Base-by-base conservation (phyloP, 305 asterid species). In the Ajuga reptans region DNA sequence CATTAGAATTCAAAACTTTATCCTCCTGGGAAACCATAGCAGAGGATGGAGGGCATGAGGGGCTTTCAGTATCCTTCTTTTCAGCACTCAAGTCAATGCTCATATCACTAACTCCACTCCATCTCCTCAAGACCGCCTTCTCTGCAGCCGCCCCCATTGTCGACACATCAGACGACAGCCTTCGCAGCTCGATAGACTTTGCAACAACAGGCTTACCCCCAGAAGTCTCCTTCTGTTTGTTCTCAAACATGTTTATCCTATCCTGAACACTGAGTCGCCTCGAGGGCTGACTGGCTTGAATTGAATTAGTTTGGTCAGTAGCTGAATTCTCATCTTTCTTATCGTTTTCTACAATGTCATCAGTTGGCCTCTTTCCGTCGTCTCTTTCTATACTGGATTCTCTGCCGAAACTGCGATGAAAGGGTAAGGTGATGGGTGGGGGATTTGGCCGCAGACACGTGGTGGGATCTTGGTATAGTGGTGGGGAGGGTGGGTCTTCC, bases 101-200 rank as follows among this genome's bases (percentile, higher is more conserved):
- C 98, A 89, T 86, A 81, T 91, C 95, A 80, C 96, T 84, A 66
- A 84, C 87, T 50, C 92, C 95, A 87, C 96, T 91, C 98, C 95
- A 89, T 78, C 96, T 89, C 77, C 96, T 81, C 77, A 89, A 79
- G 34, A 87, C 92, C 0, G 86, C 87, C 84, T 85, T 88, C 74
- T 86, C 95, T 18, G 76, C 81, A 39, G 85, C 80, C 29, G 80
- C 64, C 7, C 86, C 77, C 45, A 85, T 72, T 42, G 84, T 72
- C 1, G 91, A 84, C 65, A 86, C 81, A 69, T 86, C 96, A 63
- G 95, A 86, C 4, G 96, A 78, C 68, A 84, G 71, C 80, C 95
- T 83, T 75, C 87, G 84, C 77, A 89, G 84, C 79, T 91, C 98
- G 9, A 77, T 77, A 9, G 84, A 57, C 81, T 91, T 91, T 34